A percentile compares a stretch with the other conserved stretches of the same genome.
Conservation (phyloP, 495 filamentous ascomycete genomes). For the Hypoxylon subgilvum region DNA sequence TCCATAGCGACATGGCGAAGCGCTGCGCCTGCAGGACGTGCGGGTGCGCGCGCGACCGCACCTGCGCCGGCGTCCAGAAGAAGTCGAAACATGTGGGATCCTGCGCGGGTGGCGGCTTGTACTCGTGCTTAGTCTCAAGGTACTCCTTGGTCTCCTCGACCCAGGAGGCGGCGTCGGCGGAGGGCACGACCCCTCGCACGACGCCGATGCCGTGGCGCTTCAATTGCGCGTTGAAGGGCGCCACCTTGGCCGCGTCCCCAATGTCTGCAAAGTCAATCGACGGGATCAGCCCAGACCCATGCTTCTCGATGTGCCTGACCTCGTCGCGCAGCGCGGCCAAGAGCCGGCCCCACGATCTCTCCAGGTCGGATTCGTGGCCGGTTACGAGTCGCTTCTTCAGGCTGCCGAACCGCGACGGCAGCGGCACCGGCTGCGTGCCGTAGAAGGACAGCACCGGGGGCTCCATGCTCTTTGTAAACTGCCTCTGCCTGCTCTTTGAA, state of each 20-base stretch:
- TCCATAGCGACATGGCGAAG: conserved; percentile 85
- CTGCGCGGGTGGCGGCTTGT: conserved; percentile 58
- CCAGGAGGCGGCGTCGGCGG: conserved; percentile 60
- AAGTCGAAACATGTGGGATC: conserved; percentile 86
- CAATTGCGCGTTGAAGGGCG: conserved; percentile 59
- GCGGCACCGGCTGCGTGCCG: conserved; percentile 72
- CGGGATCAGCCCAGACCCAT: conserved; percentile 63
- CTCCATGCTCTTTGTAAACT: conserved; percentile 59
- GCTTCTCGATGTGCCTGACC: conserved; percentile 58
- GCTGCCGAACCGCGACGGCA: conserved; percentile 77
- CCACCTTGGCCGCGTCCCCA: conserved; percentile 54
- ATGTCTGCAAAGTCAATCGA: conserved; percentile 68
- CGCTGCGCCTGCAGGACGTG: conserved; percentile 74
- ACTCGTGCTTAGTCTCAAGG: conserved; percentile 59
- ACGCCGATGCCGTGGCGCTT: conserved; percentile 70
- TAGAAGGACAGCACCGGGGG: conserved; percentile 79
- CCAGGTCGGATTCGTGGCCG: conserved; percentile 69
- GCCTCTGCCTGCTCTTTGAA: conserved; percentile 40
- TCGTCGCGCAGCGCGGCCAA: conserved; percentile 64
- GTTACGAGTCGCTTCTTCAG: conserved; percentile 71
- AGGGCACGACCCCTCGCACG: conserved; percentile 68
- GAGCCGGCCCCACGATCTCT: conserved; percentile 74
- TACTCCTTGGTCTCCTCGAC: conserved; percentile 68
- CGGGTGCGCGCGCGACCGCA: conserved; percentile 77
- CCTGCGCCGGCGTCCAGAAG: conserved; percentile 87